Percentiles rank a stretch among this genome's conserved stretches.
Conservation (phyloP, 2,329 filamentous ascomycete genomes). For the Aspergillus udagawae region DNA sequence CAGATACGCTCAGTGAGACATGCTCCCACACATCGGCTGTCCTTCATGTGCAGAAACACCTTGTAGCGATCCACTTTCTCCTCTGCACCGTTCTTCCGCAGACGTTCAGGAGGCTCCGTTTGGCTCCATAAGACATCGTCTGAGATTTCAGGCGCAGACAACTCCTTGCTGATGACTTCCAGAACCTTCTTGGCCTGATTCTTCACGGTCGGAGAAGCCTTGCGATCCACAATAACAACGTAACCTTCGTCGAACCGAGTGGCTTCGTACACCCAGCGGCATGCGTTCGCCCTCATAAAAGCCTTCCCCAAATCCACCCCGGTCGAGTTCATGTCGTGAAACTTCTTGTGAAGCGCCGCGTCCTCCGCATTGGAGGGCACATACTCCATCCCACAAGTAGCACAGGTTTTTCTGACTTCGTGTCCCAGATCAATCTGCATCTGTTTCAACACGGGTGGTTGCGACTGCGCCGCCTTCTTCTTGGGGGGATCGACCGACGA, state of each 20-base stretch:
- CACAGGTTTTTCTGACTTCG: slow-evolving; percentile 54
- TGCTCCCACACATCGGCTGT: slow-evolving; percentile 59
- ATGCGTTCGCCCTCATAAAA: slow-evolving; percentile 51
- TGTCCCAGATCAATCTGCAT: slow-evolving; percentile 59
- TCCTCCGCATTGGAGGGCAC: slow-evolving; percentile 60
- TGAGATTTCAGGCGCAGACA: slow-evolving; percentile 57
- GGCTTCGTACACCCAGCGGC: slow-evolving; percentile 50
- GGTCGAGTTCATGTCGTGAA: slow-evolving; percentile 58
- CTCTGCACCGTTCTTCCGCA: slow-evolving; percentile 27
- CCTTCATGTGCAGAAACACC: slow-evolving; percentile 59
- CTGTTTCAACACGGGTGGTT: slow-evolving; percentile 47
- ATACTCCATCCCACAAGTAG: slow-evolving; percentile 63
- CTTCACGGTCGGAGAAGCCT: slow-evolving; percentile 49
- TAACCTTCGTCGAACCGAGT: slow-evolving; percentile 48
- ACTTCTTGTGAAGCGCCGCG: slow-evolving; percentile 59
- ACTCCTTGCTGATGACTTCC: slow-evolving; percentile 59
- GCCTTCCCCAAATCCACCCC: slow-evolving; percentile 60
- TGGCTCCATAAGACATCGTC: slow-evolving; percentile 57
- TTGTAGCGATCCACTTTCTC: slow-evolving; percentile 51
- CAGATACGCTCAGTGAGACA: slow-evolving; percentile 60
- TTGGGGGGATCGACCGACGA: slow-evolving; percentile 36
- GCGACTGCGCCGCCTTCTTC: slow-evolving; percentile 28
- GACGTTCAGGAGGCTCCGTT: slow-evolving; percentile 37
- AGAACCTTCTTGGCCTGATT: slow-evolving; percentile 54
- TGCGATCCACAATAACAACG: slow-evolving; percentile 56